A percentile compares a stretch with the other conserved stretches of the same genome.
phyloP scores from a whole-genome alignment of 805 yeast species.

The Cyberlindnera bimundalis region DNA sequence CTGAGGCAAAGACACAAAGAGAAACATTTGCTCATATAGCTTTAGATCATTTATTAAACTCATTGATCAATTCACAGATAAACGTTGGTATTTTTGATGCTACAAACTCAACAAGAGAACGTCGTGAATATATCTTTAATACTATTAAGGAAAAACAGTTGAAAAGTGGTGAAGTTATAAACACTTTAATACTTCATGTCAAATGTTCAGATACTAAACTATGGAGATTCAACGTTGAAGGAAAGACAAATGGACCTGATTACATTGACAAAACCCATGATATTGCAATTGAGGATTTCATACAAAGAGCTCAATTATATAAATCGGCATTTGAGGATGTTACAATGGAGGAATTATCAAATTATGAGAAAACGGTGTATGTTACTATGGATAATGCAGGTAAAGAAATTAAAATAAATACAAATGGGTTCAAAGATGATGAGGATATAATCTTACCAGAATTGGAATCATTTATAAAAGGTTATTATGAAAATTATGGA shows the following conservation, averaged over 20 bases:
- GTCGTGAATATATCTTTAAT: constrained; percentile 30
- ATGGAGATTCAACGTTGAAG: constrained; percentile 57
- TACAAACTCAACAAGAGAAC: constrained; percentile 48
- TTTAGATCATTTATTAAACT: constrained; percentile 42
- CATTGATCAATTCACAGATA: constrained; percentile 38
- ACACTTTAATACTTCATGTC: constrained; percentile 56
- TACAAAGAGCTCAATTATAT: constrained; percentile 53
- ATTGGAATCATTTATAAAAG: constrained; percentile 31
- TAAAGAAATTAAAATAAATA: constrained; percentile 21
- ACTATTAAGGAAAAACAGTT: constrained; percentile 22
- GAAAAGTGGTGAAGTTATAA: constrained; percentile 32
- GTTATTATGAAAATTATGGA: constrained; percentile 34
- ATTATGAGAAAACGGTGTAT: constrained; percentile 17
- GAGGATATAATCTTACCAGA: constrained; percentile 20
- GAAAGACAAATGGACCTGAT: constrained; percentile 61
- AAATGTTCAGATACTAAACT: constrained; percentile 51
- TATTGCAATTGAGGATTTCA: constrained; percentile 55
- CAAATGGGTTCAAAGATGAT: constrained; percentile 21
- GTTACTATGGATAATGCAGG: constrained; percentile 23
- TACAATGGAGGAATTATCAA: constrained; percentile 31
- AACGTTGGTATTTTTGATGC: constrained; percentile 61
- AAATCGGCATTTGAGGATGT: constrained; percentile 37
- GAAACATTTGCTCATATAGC: constrained; percentile 54
- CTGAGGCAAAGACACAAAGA: constrained; percentile 40
- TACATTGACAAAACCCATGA: constrained; percentile 51